These are phyloP conservation scores for Astraeus odoratus DNA, from an alignment of 768 basidiomycete genomes.

Conservation along the genomic window DNA sequence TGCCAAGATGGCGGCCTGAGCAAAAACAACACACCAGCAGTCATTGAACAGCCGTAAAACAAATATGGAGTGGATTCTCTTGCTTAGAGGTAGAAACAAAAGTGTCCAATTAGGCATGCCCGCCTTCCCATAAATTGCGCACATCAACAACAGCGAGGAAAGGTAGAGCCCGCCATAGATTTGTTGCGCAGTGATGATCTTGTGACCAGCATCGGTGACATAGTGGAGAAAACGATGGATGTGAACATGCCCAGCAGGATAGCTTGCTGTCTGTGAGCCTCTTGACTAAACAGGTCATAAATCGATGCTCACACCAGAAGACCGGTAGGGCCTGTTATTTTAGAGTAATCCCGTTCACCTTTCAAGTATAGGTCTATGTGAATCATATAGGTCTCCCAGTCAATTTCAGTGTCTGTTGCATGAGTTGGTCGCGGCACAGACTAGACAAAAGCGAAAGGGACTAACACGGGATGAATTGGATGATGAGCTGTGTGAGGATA, in stretches of 20 bases:
- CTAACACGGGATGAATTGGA: slow-evolving; percentile 80
- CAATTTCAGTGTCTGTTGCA: slow-evolving; percentile 89
- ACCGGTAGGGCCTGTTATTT: slow-evolving; percentile 85
- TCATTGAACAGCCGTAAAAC: slow-evolving; percentile 93
- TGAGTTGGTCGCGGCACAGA: slow-evolving; percentile 11
- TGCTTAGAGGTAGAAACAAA: slow-evolving; percentile 76
- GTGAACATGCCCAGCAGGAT: slow-evolving; percentile 89
- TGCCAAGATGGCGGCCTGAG: slow-evolving; percentile 61
- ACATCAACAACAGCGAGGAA: slow-evolving; percentile 53
- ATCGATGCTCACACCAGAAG: slow-evolving; percentile 68
- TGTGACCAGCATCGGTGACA: slow-evolving; percentile 53
- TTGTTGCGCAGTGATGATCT: slow-evolving; percentile 63
- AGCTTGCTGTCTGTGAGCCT: slow-evolving; percentile 41
- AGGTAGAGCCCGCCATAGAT: slow-evolving; percentile 76
- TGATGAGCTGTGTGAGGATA: slow-evolving; percentile 70
- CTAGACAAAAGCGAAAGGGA: slow-evolving; percentile 9
- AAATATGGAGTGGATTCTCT: slow-evolving; percentile 91
- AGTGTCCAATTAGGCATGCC: slow-evolving; percentile 66
- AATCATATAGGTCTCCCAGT: slow-evolving; percentile 94
- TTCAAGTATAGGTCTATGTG: slow-evolving; percentile 73
- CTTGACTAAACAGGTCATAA: neutral
- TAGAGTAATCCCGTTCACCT: slow-evolving; percentile 78
- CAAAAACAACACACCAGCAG: slow-evolving; percentile 70
- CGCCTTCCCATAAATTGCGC: slow-evolving; percentile 59
- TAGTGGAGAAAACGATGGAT: slow-evolving; percentile 67